Percentiles rank a stretch among this genome's conserved stretches.
phyloP scores from a whole-genome alignment of 768 basidiomycete genomes.

The Coprinopsis cinerea region DNA sequence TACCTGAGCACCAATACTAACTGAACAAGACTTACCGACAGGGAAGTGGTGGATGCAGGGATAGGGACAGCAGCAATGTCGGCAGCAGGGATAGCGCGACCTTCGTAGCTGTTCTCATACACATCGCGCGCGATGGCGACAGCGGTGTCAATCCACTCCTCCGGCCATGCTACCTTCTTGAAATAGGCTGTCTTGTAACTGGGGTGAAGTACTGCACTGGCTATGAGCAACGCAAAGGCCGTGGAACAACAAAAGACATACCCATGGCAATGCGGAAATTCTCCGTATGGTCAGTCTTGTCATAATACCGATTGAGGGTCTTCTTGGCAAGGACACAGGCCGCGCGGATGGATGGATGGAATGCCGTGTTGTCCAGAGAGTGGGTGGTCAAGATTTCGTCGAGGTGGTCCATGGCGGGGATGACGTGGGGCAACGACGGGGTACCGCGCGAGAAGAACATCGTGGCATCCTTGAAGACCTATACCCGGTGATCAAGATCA shows the following conservation, averaged over 20 bases:
- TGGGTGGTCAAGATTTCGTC: no score
- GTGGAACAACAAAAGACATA: slow-evolving; percentile 15
- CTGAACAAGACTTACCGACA: no score
- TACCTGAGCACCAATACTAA: no score
- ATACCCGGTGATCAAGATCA: no score
- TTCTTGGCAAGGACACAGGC: no score
- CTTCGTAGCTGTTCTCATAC: background rate
- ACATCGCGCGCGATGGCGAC: slow-evolving; percentile 9
- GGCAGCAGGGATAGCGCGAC: background rate
- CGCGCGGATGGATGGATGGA: no score
- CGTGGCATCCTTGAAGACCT: no score
- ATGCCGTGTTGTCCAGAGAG: no score
- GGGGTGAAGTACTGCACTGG: slow-evolving; percentile 24
- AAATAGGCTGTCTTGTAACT: slow-evolving; percentile 25
- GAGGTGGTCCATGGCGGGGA: no score
- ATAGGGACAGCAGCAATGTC: slow-evolving; percentile 7
- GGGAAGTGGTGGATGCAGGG: no score
- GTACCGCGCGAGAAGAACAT: no score
- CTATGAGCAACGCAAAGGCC: background rate
- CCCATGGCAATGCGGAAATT: slow-evolving; percentile 29
- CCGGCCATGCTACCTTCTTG: slow-evolving; percentile 18
- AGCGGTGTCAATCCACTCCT: slow-evolving; percentile 21
- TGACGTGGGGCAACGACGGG: no score
- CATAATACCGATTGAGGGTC: background rate
- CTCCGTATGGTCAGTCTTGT: slow-evolving; percentile 17